Evolutionary conservation across 371 early-diverging fungal species (phyloP).

Genomic region (Rhizopus sp.): DNA sequence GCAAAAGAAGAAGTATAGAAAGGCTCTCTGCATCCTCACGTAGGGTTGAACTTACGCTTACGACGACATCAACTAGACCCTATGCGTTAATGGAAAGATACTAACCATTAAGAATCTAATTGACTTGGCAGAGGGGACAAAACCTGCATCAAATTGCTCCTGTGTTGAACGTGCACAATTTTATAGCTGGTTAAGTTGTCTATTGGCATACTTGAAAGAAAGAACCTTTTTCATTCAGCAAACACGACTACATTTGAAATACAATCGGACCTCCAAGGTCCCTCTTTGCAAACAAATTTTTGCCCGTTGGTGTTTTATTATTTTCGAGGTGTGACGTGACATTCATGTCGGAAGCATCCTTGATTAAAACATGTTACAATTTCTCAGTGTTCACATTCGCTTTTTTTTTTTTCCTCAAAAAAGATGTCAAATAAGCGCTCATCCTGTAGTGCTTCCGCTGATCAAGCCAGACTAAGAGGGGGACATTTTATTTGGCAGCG

Average conservation of each 20-base stretch:
- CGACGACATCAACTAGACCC: constrained; percentile 16
- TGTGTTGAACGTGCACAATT: constrained; percentile 13
- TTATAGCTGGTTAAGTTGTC: constrained; percentile 3
- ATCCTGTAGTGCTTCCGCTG: not conserved
- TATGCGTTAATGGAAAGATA: constrained; percentile 8
- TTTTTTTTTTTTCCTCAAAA: too few relatives aligned
- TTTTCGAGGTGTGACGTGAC: too few relatives aligned
- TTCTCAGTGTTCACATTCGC: not conserved
- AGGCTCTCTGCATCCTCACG: constrained; percentile 14
- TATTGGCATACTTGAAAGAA: constrained; percentile 4
- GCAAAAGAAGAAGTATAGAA: constrained; percentile 9
- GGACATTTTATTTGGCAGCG: too few relatives aligned
- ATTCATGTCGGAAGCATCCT: too few relatives aligned
- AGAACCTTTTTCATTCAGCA: not conserved
- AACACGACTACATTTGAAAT: constrained; percentile 1
- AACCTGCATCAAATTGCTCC: constrained; percentile 6
- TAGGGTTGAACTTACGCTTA: constrained; percentile 8
- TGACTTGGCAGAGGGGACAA: not conserved
- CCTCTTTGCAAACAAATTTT: too few relatives aligned
- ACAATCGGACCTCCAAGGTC: not conserved
- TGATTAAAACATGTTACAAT: not conserved
- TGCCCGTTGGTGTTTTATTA: not conserved
- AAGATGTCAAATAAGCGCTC: constrained; percentile 2
- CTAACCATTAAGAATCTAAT: constrained; percentile 12
- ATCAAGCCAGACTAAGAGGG: too few relatives aligned